A percentile compares a stretch with the other conserved stretches of the same genome.
Evolutionary conservation across 2,329 filamentous ascomycete species (phyloP).

Genomic region (Phaeophleospora eucalypticola): DNA sequence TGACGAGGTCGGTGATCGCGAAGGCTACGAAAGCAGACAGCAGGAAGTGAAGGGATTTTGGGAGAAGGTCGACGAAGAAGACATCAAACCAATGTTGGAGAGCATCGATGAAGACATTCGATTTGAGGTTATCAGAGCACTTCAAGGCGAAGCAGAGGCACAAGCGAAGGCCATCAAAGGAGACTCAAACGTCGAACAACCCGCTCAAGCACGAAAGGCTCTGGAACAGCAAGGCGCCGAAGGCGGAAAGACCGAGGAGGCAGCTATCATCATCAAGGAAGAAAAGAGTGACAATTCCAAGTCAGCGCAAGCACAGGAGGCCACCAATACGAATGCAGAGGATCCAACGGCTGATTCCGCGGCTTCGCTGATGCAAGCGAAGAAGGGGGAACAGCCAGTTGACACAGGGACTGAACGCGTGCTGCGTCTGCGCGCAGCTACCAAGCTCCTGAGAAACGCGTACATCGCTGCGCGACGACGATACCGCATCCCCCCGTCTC

Average conservation of each 20-base stretch:
- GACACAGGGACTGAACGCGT: constrained; percentile 23
- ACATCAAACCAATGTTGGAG: constrained; percentile 66
- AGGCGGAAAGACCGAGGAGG: constrained; percentile 29
- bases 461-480: constrained; percentile 78
- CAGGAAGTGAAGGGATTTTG: constrained; percentile 78
- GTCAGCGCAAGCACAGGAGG: constrained; percentile 10
- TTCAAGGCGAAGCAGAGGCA: constrained; percentile 46
- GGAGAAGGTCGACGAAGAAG: constrained; percentile 73
- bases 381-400: background rate
- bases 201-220: constrained; percentile 21
- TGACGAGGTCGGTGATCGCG: constrained; percentile 66
- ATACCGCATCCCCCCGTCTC: constrained; percentile 72
- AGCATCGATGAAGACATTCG: constrained; percentile 60
- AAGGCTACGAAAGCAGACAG: constrained; percentile 65
- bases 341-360: background rate
- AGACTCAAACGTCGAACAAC: constrained; percentile 35
- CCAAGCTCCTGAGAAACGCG: constrained; percentile 64
- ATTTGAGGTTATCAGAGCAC: constrained; percentile 58
- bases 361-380: background rate
- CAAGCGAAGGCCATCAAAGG: constrained; percentile 28
- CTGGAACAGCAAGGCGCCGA: constrained; percentile 10
- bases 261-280: constrained; percentile 30
- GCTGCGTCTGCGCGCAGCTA: constrained; percentile 39
- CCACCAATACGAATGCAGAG: constrained; percentile 3
- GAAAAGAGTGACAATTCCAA: constrained; percentile 8